Percentiles rank a stretch among this genome's conserved stretches.
Conservation (phyloP, 257 asterid species). For the Solanum chilense region DNA sequence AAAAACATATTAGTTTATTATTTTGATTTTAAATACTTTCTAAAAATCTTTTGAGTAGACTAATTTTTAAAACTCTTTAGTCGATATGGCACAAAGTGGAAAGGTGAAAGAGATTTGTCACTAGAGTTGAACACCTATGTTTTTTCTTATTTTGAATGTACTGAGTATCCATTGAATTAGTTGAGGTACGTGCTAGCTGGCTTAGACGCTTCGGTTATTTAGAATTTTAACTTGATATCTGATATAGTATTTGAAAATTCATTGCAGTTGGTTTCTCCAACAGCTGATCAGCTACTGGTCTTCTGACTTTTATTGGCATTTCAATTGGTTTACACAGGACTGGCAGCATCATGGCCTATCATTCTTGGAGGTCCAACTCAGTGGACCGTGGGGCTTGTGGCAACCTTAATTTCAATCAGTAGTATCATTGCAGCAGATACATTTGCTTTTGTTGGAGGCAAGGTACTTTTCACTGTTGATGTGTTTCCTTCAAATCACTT, state of each 20-base stretch:
- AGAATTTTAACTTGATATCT: neutral
- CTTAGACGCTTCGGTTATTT: neutral
- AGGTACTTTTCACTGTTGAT: slow-evolving; percentile 28
- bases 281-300: neutral
- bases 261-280: neutral
- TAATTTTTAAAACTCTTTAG: neutral
- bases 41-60: neutral
- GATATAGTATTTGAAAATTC: slow-evolving; percentile 4
- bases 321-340: slow-evolving; percentile 27
- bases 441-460: slow-evolving; percentile 89
- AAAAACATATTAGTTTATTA: neutral
- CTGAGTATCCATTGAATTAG: neutral
- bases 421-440: slow-evolving; percentile 98
- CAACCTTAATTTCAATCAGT: slow-evolving; percentile 78
- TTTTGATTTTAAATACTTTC: neutral
- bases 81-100: neutral
- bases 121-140: neutral
- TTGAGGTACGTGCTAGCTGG: neutral
- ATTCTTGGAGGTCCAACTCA: slow-evolving; percentile 83
- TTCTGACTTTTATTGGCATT: neutral
- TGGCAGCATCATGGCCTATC: slow-evolving; percentile 76
- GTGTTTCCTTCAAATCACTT: neutral
- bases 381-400: slow-evolving; percentile 98
- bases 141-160: neutral
- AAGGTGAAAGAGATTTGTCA: neutral